These are phyloP conservation scores for Blastocystis hominis DNA, from an alignment of 352 stramenopile species.

Conservation along the genomic window DNA sequence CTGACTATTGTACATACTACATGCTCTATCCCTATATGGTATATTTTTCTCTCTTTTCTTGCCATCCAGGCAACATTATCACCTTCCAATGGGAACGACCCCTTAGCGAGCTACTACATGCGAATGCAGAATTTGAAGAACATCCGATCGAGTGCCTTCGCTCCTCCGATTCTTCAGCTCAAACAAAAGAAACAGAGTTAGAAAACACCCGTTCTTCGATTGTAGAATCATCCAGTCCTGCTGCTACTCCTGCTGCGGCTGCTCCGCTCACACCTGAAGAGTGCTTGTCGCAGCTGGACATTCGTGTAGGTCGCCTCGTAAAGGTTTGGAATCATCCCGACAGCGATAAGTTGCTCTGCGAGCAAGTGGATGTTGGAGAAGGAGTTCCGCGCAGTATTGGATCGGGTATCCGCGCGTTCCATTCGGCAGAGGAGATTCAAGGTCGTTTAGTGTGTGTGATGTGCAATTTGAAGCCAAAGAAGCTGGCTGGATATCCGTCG, in stretches of 20 bases:
- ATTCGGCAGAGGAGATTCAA: constrained; percentile 57
- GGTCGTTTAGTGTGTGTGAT: constrained; percentile 73
- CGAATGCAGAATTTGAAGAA: constrained; percentile 8
- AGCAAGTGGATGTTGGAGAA: constrained; percentile 80
- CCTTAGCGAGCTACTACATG: constrained; percentile 25
- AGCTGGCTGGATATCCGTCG: constrained; percentile 77
- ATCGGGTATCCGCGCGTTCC: constrained; percentile 60
- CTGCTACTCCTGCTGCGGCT: background rate
- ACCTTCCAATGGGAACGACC: background rate
- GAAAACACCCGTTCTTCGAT: no score
- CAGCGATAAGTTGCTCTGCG: constrained; percentile 80
- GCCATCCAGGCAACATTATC: background rate
- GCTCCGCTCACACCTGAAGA: constrained; percentile 4
- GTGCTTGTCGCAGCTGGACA: constrained; percentile 76
- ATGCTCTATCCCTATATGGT: constrained; percentile 17
- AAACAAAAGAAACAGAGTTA: constrained; percentile 11
- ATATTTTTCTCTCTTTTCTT: background rate
- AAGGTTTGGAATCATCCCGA: constrained; percentile 81
- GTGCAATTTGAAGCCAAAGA: constrained; percentile 79
- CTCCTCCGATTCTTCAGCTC: background rate
- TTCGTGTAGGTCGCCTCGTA: constrained; percentile 78
- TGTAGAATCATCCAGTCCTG: no score
- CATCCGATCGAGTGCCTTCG: background rate
- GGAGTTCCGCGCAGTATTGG: constrained; percentile 73
- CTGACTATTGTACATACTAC: constrained; percentile 34